phyloP scores from a whole-genome alignment of 2,329 filamentous ascomycete genomes.

The Neopestalotiopsis sp. region DNA sequence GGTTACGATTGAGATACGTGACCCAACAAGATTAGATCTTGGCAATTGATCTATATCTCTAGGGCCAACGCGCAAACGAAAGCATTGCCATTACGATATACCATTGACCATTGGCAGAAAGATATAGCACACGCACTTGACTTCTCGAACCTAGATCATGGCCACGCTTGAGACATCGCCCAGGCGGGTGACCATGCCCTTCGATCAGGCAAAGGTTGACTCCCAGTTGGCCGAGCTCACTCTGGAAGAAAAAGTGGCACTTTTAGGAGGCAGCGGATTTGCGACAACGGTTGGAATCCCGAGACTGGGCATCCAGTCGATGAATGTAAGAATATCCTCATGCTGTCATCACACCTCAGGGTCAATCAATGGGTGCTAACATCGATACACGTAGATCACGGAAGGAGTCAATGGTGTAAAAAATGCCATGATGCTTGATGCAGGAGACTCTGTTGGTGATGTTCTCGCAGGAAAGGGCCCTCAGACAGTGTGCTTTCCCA shows the following conservation, averaged over 20 bases:
- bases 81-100: too few relatives aligned
- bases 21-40: too few relatives aligned
- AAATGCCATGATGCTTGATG: constrained; percentile 9
- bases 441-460: neutral
- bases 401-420: constrained; percentile 26
- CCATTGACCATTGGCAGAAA: too few relatives aligned
- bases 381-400: constrained; percentile 17
- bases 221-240: constrained; percentile 64
- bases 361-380: neutral
- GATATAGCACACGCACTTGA: too few relatives aligned
- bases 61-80: too few relatives aligned
- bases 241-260: constrained; percentile 61
- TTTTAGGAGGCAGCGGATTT: constrained; percentile 24
- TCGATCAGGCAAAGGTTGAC: neutral
- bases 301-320: constrained; percentile 21
- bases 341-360: neutral
- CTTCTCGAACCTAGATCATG: neutral
- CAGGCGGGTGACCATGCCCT: neutral
- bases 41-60: too few relatives aligned
- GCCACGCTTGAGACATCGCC: neutral
- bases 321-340: neutral
- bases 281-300: constrained; percentile 23
- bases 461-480: constrained; percentile 19
- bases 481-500: constrained; percentile 26
- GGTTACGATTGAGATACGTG: too few relatives aligned